Percentiles rank a stretch among this genome's conserved stretches.
Evolutionary conservation across 2,329 filamentous ascomycete genomes (phyloP).

Genomic region (Cladosporium sp.): DNA sequence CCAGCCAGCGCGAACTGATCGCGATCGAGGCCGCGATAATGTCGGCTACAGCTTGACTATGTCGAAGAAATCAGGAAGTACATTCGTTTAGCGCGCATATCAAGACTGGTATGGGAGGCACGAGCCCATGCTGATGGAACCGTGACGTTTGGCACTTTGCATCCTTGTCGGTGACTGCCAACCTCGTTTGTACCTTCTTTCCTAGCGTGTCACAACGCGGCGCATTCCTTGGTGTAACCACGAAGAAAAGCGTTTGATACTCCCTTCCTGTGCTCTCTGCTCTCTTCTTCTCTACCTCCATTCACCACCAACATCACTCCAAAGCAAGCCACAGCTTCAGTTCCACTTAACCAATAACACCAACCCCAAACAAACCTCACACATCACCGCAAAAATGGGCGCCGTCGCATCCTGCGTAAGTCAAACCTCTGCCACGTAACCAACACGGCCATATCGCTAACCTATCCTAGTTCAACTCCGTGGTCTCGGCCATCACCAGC

Average conservation of each 20-base stretch:
- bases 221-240: slow-evolving; percentile 18
- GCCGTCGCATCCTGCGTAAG: slow-evolving; percentile 82
- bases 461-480: slow-evolving; percentile 39
- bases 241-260: slow-evolving; percentile 1
- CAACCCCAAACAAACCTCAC: slow-evolving; percentile 1
- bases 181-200: slow-evolving; percentile 11
- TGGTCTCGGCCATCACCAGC: slow-evolving; percentile 50
- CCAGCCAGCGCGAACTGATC: background rate
- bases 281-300: background rate
- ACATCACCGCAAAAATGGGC: slow-evolving; percentile 59
- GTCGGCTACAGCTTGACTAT: slow-evolving; percentile 1
- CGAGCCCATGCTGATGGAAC: slow-evolving; percentile 12
- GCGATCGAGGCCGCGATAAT: slow-evolving; percentile 7
- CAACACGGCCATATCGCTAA: slow-evolving; percentile 25
- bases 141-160: background rate
- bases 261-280: background rate
- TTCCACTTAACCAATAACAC: slow-evolving; percentile 10
- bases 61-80: slow-evolving; percentile 2
- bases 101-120: background rate
- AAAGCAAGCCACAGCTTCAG: slow-evolving; percentile 8
- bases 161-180: background rate
- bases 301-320: slow-evolving; percentile 5
- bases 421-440: slow-evolving; percentile 27
- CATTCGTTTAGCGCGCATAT: slow-evolving; percentile 2
- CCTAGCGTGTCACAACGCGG: slow-evolving; percentile 3